Percentiles rank a stretch among this genome's conserved stretches.
Conservation (phyloP, 2,329 filamentous ascomycete species). For the Pseudocercospora pini-densiflorae region DNA sequence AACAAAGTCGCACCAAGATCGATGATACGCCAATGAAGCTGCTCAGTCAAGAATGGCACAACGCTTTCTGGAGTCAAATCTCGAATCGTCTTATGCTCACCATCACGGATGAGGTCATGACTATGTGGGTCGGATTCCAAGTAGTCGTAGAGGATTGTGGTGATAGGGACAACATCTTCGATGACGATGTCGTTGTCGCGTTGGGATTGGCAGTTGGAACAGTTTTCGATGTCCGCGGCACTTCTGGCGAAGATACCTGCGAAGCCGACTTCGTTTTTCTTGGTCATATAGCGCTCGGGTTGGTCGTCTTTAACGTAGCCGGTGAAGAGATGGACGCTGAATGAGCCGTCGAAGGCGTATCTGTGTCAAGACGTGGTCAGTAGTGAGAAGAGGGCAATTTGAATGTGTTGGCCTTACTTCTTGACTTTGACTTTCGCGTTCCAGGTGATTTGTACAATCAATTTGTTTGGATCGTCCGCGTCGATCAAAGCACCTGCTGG, state of each 20-base stretch:
- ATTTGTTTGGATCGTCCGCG: not conserved
- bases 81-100: not conserved
- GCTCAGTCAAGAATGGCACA: not conserved
- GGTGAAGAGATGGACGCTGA: constrained; percentile 1
- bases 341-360: not conserved
- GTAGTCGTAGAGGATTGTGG: not conserved
- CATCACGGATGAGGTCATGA: constrained; percentile 1
- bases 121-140: not conserved
- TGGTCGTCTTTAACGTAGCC: not conserved
- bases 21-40: not conserved
- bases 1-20: not conserved
- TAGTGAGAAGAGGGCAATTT: not conserved
- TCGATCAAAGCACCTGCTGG: constrained; percentile 1
- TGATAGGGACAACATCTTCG: not conserved
- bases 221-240: not conserved
- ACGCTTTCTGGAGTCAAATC: not conserved
- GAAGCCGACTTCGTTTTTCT: constrained; percentile 4
- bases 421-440: not conserved
- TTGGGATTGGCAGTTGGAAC: constrained; percentile 1
- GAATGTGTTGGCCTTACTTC: not conserved
- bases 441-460: not conserved
- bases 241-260: not conserved
- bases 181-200: not conserved
- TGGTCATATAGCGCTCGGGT: constrained; percentile 1
- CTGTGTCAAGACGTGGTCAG: not conserved